phyloP scores from a whole-genome alignment of 371 early-diverging fungal species.

The Zopfochytrium polystomum region DNA sequence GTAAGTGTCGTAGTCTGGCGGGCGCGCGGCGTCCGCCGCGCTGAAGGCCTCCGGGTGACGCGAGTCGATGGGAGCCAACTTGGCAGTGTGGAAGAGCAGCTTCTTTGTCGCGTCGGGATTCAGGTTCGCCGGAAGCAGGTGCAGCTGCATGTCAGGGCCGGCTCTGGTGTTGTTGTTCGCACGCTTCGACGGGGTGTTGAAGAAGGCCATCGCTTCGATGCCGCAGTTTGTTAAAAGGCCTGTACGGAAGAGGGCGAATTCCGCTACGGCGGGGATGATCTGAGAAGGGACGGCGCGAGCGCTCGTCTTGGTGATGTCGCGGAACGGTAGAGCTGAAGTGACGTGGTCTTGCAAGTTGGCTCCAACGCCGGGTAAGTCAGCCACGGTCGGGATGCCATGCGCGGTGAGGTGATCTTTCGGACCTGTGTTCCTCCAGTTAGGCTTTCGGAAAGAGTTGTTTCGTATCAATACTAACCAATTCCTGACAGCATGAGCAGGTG shows the following conservation, averaged over 20 bases:
- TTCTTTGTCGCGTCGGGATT: no score
- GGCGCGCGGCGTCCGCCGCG: no score
- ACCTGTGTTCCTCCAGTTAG: constrained; percentile 21
- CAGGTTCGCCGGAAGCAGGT: not conserved
- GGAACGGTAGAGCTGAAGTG: constrained; percentile 20
- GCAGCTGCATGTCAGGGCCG: not conserved
- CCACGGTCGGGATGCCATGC: constrained; percentile 21
- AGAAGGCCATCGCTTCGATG: constrained; percentile 39
- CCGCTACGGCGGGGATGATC: constrained; percentile 17
- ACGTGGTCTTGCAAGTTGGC: constrained; percentile 45
- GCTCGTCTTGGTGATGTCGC: constrained; percentile 2
- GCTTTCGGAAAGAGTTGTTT: no score
- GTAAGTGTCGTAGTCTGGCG: no score
- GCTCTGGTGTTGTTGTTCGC: no score
- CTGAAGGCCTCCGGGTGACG: no score
- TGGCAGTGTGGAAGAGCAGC: no score
- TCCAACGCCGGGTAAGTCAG: constrained; percentile 42
- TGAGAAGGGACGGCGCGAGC: constrained; percentile 24
- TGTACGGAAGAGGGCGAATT: constrained; percentile 11
- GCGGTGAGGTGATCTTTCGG: constrained; percentile 26
- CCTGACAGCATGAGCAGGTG: constrained; percentile 20
- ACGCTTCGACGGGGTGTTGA: constrained; percentile 14
- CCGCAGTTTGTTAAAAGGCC: constrained; percentile 32
- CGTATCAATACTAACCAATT: constrained; percentile 7
- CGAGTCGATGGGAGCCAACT: no score